Evolutionary conservation across 169 alveolate genomes (phyloP), one percentile per base, ranked within the genome.

Genomic region (Amoebophrya sp.): DNA sequence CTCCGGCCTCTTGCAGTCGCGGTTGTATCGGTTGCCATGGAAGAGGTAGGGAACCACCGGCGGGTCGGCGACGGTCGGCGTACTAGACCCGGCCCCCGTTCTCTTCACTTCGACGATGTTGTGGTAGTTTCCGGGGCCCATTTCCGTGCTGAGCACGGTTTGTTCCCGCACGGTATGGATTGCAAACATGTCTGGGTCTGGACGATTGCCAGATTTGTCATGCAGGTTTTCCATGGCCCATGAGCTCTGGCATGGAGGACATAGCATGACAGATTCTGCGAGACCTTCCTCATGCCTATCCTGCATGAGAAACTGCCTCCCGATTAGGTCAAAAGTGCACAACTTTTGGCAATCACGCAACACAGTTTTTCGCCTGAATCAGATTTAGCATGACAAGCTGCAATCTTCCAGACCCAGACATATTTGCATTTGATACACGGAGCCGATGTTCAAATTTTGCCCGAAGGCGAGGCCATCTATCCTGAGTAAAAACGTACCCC

Each of bases 1-100:
- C n/a, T n/a, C n/a, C n/a, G n/a, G n/a, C n/a, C 0, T 66, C 83
- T 3, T 1, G 35, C 39, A 25, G 35, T 66, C 35, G 32, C 83
- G 83, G 35, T 66, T 66, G 83, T 66, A 66, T 25, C 83, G 83
- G 35, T 66, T 66, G 83, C 83, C 83, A 25, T 66, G 83, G 35
- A 66, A 66, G 10, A 66, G 10, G 35, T 25, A 25, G 35, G 66
- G 66, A 7, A 12, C 29, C 66, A 18, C 66, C 66, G 66, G 18
- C 7, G 66, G 18, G 18, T 7, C 66, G 18, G 7, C 29, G 18
- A 47, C 66, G 18, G 18, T 7, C 29, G 66, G 18, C 18, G 66
- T 47, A 12, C 66, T 12, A 7, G 18, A 47, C 29, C 7, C 7
- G 66, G 66, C 7, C 29, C 7, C 7, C 29, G 66, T n/a, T n/a